These are phyloP conservation scores for Asterella californica DNA, from an alignment of 225 moss, liverwort and hornwort species.

Conservation along the genomic window DNA sequence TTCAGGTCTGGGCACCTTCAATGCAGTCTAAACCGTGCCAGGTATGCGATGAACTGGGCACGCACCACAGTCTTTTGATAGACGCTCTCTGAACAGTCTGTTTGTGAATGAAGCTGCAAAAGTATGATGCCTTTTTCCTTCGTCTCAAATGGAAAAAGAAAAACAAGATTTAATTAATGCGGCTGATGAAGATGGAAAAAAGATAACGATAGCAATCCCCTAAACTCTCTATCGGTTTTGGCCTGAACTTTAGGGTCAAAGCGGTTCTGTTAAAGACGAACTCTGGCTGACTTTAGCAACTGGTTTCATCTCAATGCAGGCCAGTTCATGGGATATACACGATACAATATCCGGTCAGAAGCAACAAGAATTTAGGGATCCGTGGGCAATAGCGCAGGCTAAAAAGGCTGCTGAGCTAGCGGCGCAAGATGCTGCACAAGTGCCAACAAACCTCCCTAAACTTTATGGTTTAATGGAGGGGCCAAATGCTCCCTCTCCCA, in stretches of 20 bases:
- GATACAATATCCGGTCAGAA: constrained; percentile 73
- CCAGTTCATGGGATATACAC: constrained; percentile 84
- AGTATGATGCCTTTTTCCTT: not conserved
- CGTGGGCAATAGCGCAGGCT: constrained; percentile 79
- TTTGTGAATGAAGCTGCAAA: not conserved
- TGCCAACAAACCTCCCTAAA: constrained; percentile 53
- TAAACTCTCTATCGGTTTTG: no score
- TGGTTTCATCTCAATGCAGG: constrained; percentile 45
- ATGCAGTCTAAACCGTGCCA: constrained; percentile 76
- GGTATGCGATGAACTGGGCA: constrained; percentile 31
- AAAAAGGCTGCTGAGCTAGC: constrained; percentile 58
- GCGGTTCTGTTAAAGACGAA: not conserved
- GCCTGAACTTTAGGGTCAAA: not conserved
- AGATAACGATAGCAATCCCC: no score
- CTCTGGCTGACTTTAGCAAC: not conserved
- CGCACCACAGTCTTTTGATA: not conserved
- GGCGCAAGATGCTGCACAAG: constrained; percentile 48
- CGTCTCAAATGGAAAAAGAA: no score
- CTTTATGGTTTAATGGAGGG: constrained; percentile 54
- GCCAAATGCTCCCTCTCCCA: constrained; percentile 42
- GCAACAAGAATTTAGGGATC: constrained; percentile 61
- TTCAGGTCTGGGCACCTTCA: constrained; percentile 66
- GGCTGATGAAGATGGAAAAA: no score
- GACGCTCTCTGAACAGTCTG: not conserved
- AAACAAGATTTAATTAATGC: no score